Conservation (phyloP, 192 early-diverging fungal species). For the Backusella westeae region DNA sequence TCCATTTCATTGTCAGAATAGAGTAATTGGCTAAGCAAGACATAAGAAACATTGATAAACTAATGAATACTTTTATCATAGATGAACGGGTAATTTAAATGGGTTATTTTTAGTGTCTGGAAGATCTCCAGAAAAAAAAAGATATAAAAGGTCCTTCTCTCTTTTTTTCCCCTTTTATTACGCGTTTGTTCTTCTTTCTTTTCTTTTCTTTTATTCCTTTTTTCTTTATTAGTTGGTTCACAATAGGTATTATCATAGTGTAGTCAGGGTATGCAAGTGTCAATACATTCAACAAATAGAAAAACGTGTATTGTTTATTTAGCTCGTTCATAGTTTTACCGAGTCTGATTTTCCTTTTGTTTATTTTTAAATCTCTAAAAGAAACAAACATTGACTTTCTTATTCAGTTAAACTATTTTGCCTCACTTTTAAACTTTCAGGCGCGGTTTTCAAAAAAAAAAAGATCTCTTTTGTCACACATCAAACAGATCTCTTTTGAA, state of each 20-base stretch:
- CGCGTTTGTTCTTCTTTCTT: neutral
- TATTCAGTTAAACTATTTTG: neutral
- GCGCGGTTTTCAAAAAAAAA: neutral
- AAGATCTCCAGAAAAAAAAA: neutral
- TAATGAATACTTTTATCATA: neutral
- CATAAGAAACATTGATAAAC: neutral
- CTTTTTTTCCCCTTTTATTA: neutral
- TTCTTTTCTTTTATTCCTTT: neutral
- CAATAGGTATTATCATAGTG: neutral
- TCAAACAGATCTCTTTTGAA: neutral
- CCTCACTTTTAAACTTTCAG: neutral
- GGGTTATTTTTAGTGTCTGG: neutral
- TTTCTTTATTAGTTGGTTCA: neutral
- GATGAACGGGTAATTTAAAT: neutral
- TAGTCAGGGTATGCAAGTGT: neutral
- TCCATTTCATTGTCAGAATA: too few relatives aligned
- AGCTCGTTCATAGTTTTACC: too few relatives aligned
- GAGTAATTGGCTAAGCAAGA: neutral
- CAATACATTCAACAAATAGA: too few relatives aligned
- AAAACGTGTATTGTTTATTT: too few relatives aligned
- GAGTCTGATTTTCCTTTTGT: too few relatives aligned
- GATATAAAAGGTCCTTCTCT: neutral
- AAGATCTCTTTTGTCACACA: neutral
- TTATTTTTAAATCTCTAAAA: too few relatives aligned
- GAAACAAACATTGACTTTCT: neutral